Evolutionary conservation across 2,329 filamentous ascomycete species (phyloP).

Genomic region (Teratosphaeria zuluensis): DNA sequence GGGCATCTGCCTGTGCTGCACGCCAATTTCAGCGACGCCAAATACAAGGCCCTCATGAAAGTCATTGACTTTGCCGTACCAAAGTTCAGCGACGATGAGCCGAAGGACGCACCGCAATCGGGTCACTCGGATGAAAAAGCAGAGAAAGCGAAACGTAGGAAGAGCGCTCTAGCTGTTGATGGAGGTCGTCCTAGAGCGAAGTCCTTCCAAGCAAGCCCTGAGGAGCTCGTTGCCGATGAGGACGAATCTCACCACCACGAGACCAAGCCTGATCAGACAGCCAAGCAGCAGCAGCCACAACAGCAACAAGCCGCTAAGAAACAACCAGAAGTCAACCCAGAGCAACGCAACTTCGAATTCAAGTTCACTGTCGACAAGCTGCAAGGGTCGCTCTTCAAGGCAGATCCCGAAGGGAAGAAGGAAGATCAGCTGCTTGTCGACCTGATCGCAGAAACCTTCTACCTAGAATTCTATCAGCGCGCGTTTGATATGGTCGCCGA

Average conservation of each 20-base stretch:
- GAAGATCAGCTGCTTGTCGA: slow-evolving; percentile 80
- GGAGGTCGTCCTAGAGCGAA: slow-evolving; percentile 52
- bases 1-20: slow-evolving; percentile 88
- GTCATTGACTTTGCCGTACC: slow-evolving; percentile 92
- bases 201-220: slow-evolving; percentile 60
- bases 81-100: slow-evolving; percentile 48
- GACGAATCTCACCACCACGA: slow-evolving; percentile 46
- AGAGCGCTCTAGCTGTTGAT: slow-evolving; percentile 22
- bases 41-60: slow-evolving; percentile 96
- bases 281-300: not conserved
- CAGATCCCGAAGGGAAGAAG: slow-evolving; percentile 66
- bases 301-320: slow-evolving; percentile 40
- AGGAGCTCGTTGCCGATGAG: slow-evolving; percentile 65
- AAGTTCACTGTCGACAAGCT: slow-evolving; percentile 93
- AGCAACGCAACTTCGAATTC: slow-evolving; percentile 90
- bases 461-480: slow-evolving; percentile 76
- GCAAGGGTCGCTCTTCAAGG: slow-evolving; percentile 82
- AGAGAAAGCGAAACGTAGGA: slow-evolving; percentile 28
- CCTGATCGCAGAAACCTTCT: slow-evolving; percentile 79
- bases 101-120: slow-evolving; percentile 2
- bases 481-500: slow-evolving; percentile 90
- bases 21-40: slow-evolving; percentile 82
- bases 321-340: slow-evolving; percentile 47
- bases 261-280: not conserved
- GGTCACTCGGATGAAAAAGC: not conserved